Base-by-base conservation (phyloP, 2,329 filamentous ascomycete species). In the Aaosphaeria pasadenensis region DNA sequence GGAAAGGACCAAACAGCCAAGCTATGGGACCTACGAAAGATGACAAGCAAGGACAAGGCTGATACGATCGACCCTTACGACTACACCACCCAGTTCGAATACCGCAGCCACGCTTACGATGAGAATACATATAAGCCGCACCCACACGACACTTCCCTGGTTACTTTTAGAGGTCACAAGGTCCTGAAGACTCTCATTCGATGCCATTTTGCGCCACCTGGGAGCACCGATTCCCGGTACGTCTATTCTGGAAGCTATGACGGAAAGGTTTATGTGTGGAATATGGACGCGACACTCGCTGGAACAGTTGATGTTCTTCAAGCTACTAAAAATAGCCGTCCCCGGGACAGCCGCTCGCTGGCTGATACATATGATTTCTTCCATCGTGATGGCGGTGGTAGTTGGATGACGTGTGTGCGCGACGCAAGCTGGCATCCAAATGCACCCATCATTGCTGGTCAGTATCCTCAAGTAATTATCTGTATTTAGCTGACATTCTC, bases 1-100 rank as follows among this genome's bases (percentile, higher is more conserved):
- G 89, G 85, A 52, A 99, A 97, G 66, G 94, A 99, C 64, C 94
- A 97, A 70, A 92, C 86, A 39, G 95, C 95, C 83, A 97, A 97
- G 72, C 79, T 99, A 0, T 99, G 94, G 94, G 94, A 99, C 68
- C 69, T 96, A 47, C 81, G 92, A 44, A 95, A 89, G 78, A 92
- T 91, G 79, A 88, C 94, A 77, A 84, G 84, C 5, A 86, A 87
- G 1, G 79, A 85, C 32, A 75, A 78, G 45, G 88, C 83, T 50
- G 75, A 78, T 41, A 71, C 76, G 31, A 73, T 84, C 45, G 76
- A 84, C 51, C 77, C 81, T 4, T 72, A 75, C n/a, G 71, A 75
- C 38, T 77, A 81, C 59, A 82, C 80, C 1, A 82, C 79, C 40
- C 77, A 80, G 51, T 92, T 89, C 62, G 89, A 94, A 67, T 94